Base-by-base conservation (phyloP, 306 rosid species). In the Hylodesmum podocarpum region DNA sequence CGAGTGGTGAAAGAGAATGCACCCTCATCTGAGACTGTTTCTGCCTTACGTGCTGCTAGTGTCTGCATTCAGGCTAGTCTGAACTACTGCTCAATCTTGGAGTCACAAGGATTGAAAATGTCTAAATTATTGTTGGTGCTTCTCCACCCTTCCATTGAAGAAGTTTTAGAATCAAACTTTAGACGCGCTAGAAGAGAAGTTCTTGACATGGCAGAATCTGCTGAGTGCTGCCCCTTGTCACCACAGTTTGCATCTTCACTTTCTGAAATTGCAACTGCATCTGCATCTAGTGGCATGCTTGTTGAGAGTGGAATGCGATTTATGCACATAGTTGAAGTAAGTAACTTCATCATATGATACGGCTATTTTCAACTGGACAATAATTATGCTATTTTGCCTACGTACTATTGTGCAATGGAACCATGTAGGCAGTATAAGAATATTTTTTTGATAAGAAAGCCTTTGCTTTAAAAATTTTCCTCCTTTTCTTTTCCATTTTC, bases 1-100 rank as follows among this genome's bases (percentile, higher is more conserved):
- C 86, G 97, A 51, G 72, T 93, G 77, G 93, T 95, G 82, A 95
- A 91, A 82, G 98, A 92, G 80, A 90, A 89, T 77, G 92, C 93
- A 63, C 97, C 98, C 19, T 84, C 88, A 68, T 87, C 97, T 1
- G 96, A 91, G 80, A 87, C 92, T 37, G 79, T 88, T 77, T 83
- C 89, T 78, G 94, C 99, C 84, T 78, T 95, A 24, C 89, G 87
- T 73, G 95, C 97, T 54, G 98, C 91, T 72, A 76, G 97, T 85
- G 76, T 91, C 28, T 87, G 96, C 76, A 84, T 89, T 81, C 91
- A 95, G 87, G 90, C 97, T 77, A 90, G 98, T 89, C 92, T 95
- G 71, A 92, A 72, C 64, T 92, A 89, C 83, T 89, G 97, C 82
- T 87, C 82, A 68, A 81, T 87, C 74, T 87, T 92, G 80, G 99